Conservation (phyloP, 352 stramenopile genomes). For the Phytophthora rubi region DNA sequence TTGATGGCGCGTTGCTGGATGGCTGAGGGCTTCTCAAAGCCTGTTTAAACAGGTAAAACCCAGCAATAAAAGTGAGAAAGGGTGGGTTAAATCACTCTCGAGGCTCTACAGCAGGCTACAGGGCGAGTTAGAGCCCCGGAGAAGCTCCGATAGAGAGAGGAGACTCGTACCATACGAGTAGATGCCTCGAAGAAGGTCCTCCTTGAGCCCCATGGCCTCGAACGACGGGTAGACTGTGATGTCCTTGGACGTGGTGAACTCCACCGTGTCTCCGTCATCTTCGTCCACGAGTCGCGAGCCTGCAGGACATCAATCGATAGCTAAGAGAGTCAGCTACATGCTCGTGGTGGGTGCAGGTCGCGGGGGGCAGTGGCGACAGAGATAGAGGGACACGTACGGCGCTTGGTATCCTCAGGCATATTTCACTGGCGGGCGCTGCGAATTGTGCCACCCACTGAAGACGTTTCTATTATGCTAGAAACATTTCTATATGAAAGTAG, state of each 20-base stretch:
- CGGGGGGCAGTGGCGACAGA: neutral
- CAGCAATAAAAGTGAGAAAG: slow-evolving; percentile 12
- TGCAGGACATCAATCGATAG: slow-evolving; percentile 28
- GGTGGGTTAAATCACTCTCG: neutral
- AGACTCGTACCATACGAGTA: slow-evolving; percentile 72
- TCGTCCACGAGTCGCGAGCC: slow-evolving; percentile 72
- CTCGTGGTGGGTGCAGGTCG: neutral
- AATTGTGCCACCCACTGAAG: slow-evolving; percentile 6
- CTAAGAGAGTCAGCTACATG: slow-evolving; percentile 16
- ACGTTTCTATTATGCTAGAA: slow-evolving; percentile 4
- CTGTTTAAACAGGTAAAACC: slow-evolving; percentile 32
- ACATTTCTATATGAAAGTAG: neutral
- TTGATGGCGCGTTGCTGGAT: slow-evolving; percentile 99
- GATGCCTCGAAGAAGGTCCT: slow-evolving; percentile 92
- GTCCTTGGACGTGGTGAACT: slow-evolving; percentile 93
- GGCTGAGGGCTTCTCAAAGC: slow-evolving; percentile 97
- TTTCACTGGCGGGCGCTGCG: neutral
- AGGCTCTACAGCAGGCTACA: slow-evolving; percentile 3
- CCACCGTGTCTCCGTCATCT: slow-evolving; percentile 70
- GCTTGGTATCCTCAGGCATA: slow-evolving; percentile 39
- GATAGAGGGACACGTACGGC: slow-evolving; percentile 26
- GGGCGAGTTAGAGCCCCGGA: slow-evolving; percentile 6
- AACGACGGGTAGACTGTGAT: slow-evolving; percentile 90
- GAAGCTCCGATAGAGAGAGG: neutral
- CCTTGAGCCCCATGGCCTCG: slow-evolving; percentile 92